Conservation (phyloP, 1,139 yeast genomes). For the Hyphopichia wangnamkhiaoensis region DNA sequence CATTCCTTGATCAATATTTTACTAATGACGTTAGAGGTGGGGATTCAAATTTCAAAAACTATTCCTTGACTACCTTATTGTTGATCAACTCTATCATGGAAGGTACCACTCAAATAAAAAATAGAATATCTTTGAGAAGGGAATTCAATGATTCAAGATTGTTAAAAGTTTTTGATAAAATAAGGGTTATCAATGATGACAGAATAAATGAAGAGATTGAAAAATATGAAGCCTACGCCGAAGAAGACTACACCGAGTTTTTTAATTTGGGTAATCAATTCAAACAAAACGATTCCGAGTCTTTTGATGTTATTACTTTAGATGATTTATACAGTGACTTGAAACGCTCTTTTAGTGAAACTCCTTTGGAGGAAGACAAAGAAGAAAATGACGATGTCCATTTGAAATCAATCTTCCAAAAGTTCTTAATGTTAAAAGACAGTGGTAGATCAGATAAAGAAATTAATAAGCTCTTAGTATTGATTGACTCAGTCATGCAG, state of each 20-base stretch:
- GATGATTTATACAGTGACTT: constrained; percentile 23
- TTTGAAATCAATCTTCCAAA: constrained; percentile 24
- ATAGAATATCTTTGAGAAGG: constrained; percentile 36
- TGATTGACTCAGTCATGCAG: constrained; percentile 33
- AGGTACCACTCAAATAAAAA: constrained; percentile 30
- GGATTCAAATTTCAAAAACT: constrained; percentile 36
- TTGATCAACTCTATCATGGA: constrained; percentile 44
- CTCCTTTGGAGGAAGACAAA: constrained; percentile 6
- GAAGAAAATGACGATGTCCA: constrained; percentile 7
- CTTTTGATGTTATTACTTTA: constrained; percentile 15
- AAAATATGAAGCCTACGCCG: constrained; percentile 41
- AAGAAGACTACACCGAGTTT: constrained; percentile 37
- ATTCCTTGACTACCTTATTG: constrained; percentile 46
- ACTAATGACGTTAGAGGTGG: constrained; percentile 17
- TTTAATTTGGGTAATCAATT: constrained; percentile 12
- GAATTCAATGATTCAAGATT: constrained; percentile 46
- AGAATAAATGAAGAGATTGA: constrained; percentile 49
- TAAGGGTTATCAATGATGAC: constrained; percentile 35
- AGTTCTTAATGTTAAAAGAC: constrained; percentile 26
- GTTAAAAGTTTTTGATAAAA: constrained; percentile 36
- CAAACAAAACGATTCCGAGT: constrained; percentile 12
- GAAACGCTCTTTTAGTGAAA: constrained; percentile 9
- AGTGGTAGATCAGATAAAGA: constrained; percentile 24
- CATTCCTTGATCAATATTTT: constrained; percentile 34
- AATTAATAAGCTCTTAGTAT: constrained; percentile 22